Evolutionary conservation across 2,329 filamentous ascomycete genomes (phyloP), one percentile per base, ranked within the genome.

Genomic region (Hypoxylon sp.): DNA sequence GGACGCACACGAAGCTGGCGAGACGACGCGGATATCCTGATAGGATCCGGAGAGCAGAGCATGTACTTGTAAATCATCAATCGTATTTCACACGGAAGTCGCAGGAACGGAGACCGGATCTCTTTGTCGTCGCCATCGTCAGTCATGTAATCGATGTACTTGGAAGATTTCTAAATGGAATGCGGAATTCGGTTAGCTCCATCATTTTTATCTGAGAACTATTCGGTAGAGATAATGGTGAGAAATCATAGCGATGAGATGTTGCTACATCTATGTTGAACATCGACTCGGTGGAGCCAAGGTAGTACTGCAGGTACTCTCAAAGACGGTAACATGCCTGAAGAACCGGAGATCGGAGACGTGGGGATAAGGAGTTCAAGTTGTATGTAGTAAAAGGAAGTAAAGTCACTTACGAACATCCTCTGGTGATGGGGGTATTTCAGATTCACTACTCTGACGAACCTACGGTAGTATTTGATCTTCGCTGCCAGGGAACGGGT

Each of bases 401-500:
- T 11, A 11, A 32, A 8, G 31, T 2, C 31, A 32, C 31, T 32
- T 32, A 32, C 31, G 10, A 32, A 32, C 31, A 6, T 8, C 31
- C 31, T 32, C 3, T 32, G 31, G 31, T 6, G 2, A 8, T 32
- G 7, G 6, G 29, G 29, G 7, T 4, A 31, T 4, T 32, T 11
- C 56, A 54, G 37, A 48, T 48, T 32, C 8, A 10, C 29, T 53
- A 21, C 11, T 29, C 50, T 32, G 31, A 32, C 5, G 7, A 6
- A 32, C 31, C 10, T 11, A 11, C 7, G 31, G 10, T 32, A 8
- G 31, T 17, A 10, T 53, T 46, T 56, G 63, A 63, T 68, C 68
- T 48, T 58, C 68, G 57, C 63, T 66, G 63, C 51, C 62, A 63
- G 64, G 27, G 50, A 31, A 54, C 62, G 54, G 68, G 32, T 71